Evolutionary conservation across 208 protist genomes (phyloP).

Genomic region (Leishmania aethiopica): DNA sequence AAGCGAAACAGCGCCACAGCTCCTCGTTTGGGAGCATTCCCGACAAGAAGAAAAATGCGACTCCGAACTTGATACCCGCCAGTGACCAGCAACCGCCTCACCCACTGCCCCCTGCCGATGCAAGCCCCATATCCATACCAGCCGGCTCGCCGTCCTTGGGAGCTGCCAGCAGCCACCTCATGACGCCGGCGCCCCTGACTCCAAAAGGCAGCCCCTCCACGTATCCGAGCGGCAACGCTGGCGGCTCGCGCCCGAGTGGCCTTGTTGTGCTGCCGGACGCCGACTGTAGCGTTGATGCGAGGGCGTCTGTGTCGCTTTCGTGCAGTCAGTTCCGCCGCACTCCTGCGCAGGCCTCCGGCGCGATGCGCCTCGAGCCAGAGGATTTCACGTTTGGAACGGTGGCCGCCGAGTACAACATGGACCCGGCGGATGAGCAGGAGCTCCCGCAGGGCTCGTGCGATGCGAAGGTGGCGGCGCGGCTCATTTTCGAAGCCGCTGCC

Average conservation of each 20-base stretch:
- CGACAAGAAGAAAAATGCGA: background rate
- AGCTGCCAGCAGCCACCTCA: background rate
- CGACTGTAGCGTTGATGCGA: conserved; percentile 7
- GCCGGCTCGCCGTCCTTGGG: background rate
- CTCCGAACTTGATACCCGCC: background rate
- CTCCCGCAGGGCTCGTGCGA: conserved; percentile 35
- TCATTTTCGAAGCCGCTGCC: conserved; percentile 47
- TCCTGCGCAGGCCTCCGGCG: conserved; percentile 1
- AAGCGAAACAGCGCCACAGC: background rate
- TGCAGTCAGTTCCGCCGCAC: conserved; percentile 25
- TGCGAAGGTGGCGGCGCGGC: conserved; percentile 57
- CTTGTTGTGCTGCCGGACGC: conserved; percentile 29
- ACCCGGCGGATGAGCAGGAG: conserved; percentile 36
- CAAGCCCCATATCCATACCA: background rate
- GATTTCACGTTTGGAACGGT: conserved; percentile 55
- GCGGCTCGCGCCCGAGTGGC: conserved; percentile 12
- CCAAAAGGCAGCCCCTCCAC: conserved; percentile 10
- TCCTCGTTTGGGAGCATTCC: background rate
- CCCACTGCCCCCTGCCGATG: background rate
- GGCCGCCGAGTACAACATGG: conserved; percentile 40
- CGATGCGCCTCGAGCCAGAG: conserved; percentile 20
- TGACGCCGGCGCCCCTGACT: background rate
- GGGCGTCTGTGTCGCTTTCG: conserved; percentile 7
- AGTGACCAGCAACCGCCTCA: background rate
- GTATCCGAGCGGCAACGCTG: background rate